Evolutionary conservation across 192 early-diverging fungal species (phyloP), one percentile per base, ranked within the genome.

Genomic region (Coemansia sp.): DNA sequence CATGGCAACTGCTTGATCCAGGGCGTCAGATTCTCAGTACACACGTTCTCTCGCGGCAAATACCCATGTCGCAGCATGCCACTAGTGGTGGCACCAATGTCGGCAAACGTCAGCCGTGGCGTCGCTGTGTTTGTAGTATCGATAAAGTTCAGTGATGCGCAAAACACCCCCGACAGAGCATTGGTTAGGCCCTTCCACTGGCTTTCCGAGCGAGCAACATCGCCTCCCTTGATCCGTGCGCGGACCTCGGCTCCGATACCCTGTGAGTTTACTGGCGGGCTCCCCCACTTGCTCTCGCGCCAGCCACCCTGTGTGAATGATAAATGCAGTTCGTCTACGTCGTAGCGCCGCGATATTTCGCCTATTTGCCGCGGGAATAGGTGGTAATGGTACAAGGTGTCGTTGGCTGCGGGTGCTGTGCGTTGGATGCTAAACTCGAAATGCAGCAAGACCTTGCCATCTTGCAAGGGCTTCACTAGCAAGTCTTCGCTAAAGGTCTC

Each of bases 21-120:
- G 9, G 96, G 95, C 8, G 98, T 97, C 76, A 99, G 84, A 74
- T 99, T 99, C 73, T 98, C 98, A 5, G 98, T 99, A 67, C 98
- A 99, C 9, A 95, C 94, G 69, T 89, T 91, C 70, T 99, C 98
- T 70, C 92, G 92, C 4, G 96, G 91, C 31, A 99, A 84, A 14
- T 87, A 79, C 1, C 90, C 91, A 51, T 94, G 95, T 7, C 94
- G 86, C 42, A 95, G 51, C 44, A 45, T 33, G 40, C 35, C 53
- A 24, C 63, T 24, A 35, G 31, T 41, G 36, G 39, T 44, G 59
- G 41, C 33, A 29, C 6, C 35, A 39, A 14, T 24, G 39, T 64
- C 51, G 41, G 61, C 60, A 74, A 91, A 90, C 14, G 86, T 77
- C 37, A 83, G 72, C 16, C 29, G 61, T 9, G 90, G 90, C 34